A percentile compares a stretch with the other conserved stretches of the same genome.
phyloP scores from a whole-genome alignment of 768 basidiomycete species.

The Lanmaoa rubissima region DNA sequence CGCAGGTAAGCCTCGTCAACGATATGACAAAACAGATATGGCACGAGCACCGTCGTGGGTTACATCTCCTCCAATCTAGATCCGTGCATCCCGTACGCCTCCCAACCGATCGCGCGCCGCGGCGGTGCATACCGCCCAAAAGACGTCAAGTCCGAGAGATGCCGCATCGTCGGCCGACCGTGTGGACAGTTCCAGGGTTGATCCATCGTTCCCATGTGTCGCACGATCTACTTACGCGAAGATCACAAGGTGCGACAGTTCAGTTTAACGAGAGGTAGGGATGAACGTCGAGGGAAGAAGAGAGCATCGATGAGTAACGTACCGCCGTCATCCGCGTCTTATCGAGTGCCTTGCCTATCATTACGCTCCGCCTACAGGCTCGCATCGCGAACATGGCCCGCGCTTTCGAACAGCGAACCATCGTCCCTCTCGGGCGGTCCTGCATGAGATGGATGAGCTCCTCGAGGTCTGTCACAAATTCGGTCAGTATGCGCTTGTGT shows the following conservation, averaged over 20 bases:
- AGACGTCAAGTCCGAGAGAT: constrained; percentile 53
- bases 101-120: constrained; percentile 38
- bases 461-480: constrained; percentile 67
- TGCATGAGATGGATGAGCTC: constrained; percentile 86
- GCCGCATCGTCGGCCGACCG: constrained; percentile 81
- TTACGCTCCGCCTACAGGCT: constrained; percentile 94
- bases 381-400: constrained; percentile 95
- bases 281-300: not conserved
- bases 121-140: constrained; percentile 20
- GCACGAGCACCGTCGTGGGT: not conserved
- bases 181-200: constrained; percentile 91
- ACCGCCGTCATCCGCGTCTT: constrained; percentile 75
- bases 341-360: constrained; percentile 88
- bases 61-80: constrained; percentile 1
- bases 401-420: constrained; percentile 92
- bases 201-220: constrained; percentile 82
- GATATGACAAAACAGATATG: not conserved
- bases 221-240: constrained; percentile 50
- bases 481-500: not conserved
- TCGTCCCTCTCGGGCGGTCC: constrained; percentile 71
- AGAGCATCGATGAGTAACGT: constrained; percentile 21
- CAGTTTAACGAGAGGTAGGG: not conserved
- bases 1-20: too few species aligned
- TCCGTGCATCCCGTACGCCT: constrained; percentile 18
- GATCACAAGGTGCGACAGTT: not conserved